A percentile compares a stretch with the other conserved stretches of the same genome.
Evolutionary conservation across 345 rosid species (phyloP).

Genomic region (Moricandia moricandioides): DNA sequence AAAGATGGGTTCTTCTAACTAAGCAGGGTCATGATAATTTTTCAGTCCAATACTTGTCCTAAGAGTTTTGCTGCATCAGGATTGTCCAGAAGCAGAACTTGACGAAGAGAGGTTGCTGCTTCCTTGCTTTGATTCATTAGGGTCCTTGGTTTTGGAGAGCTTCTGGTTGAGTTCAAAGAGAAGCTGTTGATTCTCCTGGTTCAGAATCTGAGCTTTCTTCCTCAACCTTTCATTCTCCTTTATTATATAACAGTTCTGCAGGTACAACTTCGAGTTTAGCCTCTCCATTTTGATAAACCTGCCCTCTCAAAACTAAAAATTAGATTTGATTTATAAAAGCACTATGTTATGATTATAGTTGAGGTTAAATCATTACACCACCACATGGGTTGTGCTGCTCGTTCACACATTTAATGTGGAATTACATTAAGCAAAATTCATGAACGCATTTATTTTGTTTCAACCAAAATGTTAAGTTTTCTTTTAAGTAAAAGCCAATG

Average conservation of each 20-base stretch:
- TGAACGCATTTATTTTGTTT: constrained; percentile 36
- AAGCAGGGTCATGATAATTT: not conserved
- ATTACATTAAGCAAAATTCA: constrained; percentile 27
- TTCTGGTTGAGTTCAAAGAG: constrained; percentile 82
- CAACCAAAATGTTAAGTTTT: constrained; percentile 21
- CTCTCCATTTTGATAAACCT: constrained; percentile 59
- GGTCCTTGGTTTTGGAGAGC: constrained; percentile 44
- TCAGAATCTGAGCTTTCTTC: constrained; percentile 95
- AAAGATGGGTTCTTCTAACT: constrained; percentile 18
- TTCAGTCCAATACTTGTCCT: constrained; percentile 26
- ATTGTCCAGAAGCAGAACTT: constrained; percentile 34
- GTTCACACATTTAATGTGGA: constrained; percentile 25
- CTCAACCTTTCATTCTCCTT: constrained; percentile 85
- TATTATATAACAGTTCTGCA: constrained; percentile 82
- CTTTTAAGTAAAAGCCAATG: not conserved
- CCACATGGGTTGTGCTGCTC: constrained; percentile 41
- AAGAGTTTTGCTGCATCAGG: constrained; percentile 34
- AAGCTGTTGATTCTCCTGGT: constrained; percentile 94
- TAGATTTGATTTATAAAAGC: constrained; percentile 10
- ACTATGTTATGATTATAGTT: constrained; percentile 21
- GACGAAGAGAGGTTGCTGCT: constrained; percentile 26
- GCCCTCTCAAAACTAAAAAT: not conserved
- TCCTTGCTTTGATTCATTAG: constrained; percentile 35
- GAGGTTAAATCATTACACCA: constrained; percentile 21
- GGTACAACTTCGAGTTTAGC: constrained; percentile 80